Evolutionary conservation across 805 yeast species (phyloP).

Genomic region (Myxozyma geophila): DNA sequence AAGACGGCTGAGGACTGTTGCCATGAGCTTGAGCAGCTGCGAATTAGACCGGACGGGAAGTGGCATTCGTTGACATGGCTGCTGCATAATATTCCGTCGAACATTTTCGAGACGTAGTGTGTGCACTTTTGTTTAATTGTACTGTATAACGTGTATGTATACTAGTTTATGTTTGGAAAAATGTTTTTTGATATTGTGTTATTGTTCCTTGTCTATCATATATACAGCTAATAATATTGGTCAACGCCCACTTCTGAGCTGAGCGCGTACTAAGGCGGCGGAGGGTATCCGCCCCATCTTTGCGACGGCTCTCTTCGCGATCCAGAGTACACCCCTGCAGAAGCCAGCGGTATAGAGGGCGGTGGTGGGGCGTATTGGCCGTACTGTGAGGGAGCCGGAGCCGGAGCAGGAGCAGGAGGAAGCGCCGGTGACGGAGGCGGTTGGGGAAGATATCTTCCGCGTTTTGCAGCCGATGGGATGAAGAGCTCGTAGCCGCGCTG

Average conservation of each 20-base stretch:
- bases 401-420: slow-evolving; percentile 2
- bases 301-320: slow-evolving; percentile 1
- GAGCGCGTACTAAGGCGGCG: not conserved
- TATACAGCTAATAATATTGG: too few relatives aligned
- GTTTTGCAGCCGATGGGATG: slow-evolving; percentile 31
- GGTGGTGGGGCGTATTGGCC: slow-evolving; percentile 10
- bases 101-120: slow-evolving; percentile 17
- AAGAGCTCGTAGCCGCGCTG: slow-evolving; percentile 33
- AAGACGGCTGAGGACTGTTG: slow-evolving; percentile 32
- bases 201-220: too few relatives aligned
- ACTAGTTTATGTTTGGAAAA: not conserved
- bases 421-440: not conserved
- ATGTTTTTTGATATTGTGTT: not conserved
- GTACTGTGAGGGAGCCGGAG: not conserved
- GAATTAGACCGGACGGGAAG: slow-evolving; percentile 25
- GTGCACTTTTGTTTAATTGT: not conserved
- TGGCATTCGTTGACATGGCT: slow-evolving; percentile 32
- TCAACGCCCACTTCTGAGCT: not conserved
- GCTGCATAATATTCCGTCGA: slow-evolving; percentile 28
- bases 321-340: not conserved
- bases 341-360: not conserved
- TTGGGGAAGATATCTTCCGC: slow-evolving; percentile 19
- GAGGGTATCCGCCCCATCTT: slow-evolving; percentile 8
- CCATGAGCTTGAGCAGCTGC: slow-evolving; percentile 28
- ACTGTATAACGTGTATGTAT: not conserved